Evolutionary conservation across 129 eudicot genomes (phyloP), one percentile per base, ranked within the genome.

Genomic region (Dittrichia graveolens): DNA sequence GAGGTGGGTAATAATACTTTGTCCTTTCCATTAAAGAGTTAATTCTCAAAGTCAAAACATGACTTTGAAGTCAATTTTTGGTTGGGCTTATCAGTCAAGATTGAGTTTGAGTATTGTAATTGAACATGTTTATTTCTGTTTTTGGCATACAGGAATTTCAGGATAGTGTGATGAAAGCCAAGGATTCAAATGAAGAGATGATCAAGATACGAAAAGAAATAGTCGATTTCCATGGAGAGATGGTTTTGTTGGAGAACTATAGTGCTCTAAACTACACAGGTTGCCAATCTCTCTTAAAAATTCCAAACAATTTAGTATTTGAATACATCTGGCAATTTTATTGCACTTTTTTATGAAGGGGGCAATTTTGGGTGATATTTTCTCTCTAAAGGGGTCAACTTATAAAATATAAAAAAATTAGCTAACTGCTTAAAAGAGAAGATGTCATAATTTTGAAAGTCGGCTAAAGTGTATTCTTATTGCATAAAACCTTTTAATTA

Each of bases 241-340:
- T 92, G 98, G 92, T 92, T 76, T 80, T 92, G 78, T 67, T 92
- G 78, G 96, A 92, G 73, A 92, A 92, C 47, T 92, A 92, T 46
- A 92, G 98, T 63, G 87, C 96, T 18, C 91, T 92, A 61, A 92
- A 92, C 83, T 92, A 92, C 76, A 92, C 98, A 67, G 98, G 98
- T 92, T 65, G 42, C 50, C 40, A 61, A 55, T 40, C 19, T 42
- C 63, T 71, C 35, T 53, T 34, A n/a, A 19, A 48, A 48, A 40
- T n/a, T 13, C n/a, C 0, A 5, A 0, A 24, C 55, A 72, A 10
- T 24, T 11, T 3, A 8, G 31, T 24, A 24, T 24, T 24, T 24
- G 31, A 24, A 24, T 2, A 24, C 2, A 24, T 24, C 0, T 24
- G 31, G 31, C 31, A 0, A 24, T 24, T 24, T 24, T 24, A 2